Evolutionary conservation across 345 rosid species (phyloP), one percentile per base, ranked within the genome.

Genomic region (Syzygium oleosum): DNA sequence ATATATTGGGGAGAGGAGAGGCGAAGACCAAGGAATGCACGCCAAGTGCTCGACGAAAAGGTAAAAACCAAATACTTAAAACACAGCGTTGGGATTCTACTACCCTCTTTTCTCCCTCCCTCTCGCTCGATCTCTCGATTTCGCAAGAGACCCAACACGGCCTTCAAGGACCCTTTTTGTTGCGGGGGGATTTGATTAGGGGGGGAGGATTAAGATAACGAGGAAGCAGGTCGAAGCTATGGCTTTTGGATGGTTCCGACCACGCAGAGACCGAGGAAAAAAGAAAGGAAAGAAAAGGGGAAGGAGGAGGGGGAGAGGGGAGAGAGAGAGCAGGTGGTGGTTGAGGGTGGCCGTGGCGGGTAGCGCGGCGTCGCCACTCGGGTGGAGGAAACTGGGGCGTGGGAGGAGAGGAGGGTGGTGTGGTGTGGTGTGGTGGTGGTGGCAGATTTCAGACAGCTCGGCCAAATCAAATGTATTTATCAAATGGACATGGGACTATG

Each of bases 311-410:
- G 9, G 31, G 89, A 46, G 52, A 29, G 12, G 41, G 90, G 51
- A 88, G 29, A 84, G 84, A 85, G 58, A 86, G 68, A 85, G 89
- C 87, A 88, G 31, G n/a, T 19, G 88, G 90, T 89, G 46, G 88
- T 90, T 85, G 90, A 87, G 86, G 16, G 87, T 86, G 93, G 84
- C 86, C 90, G 87, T 93, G 96, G 95, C 92, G 46, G 92, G 88
- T 94, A 91, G 93, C 92, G 86, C 25, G 34, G 89, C 93, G 95
- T 93, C 97, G 87, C 90, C 87, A 73, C 53, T 84, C 52, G 41
- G 68, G 52, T 85, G 90, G 86, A 84, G 52, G 88, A 87, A 54
- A 2, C 58, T 4, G 27, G 22, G 22, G 61, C 85, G 43, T 84
- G 85, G 58, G 58, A 11, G 34, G 85, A 10, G 14, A n/a, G n/a